Conservation (phyloP, 1,139 yeast genomes). For the Pichia sp. region DNA sequence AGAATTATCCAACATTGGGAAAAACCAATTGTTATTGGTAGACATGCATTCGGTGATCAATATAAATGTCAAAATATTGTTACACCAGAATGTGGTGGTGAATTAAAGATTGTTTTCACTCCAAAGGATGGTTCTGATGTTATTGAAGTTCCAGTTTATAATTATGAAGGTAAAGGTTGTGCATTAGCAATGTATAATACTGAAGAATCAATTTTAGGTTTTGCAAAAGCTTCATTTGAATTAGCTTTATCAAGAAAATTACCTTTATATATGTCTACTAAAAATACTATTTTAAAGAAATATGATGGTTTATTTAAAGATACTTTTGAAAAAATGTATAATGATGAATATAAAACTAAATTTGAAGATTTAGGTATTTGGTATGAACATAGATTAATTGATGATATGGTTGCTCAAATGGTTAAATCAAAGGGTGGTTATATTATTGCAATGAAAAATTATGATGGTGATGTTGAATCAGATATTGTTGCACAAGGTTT, state of each 20-base stretch:
- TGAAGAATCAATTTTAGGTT: conserved; percentile 69
- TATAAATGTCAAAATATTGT: conserved; percentile 75
- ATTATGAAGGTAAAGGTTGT: conserved; percentile 62
- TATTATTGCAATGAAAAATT: conserved; percentile 77
- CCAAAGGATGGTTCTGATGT: conserved; percentile 56
- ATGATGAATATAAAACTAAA: conserved; percentile 45
- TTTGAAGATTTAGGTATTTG: conserved; percentile 65
- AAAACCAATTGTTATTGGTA: conserved; percentile 75
- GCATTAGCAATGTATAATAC: conserved; percentile 82
- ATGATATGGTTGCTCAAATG: conserved; percentile 90
- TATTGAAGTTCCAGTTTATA: conserved; percentile 44
- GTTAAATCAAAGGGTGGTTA: conserved; percentile 78
- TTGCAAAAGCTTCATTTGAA: conserved; percentile 74
- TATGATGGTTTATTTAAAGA: conserved; percentile 82
- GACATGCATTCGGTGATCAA: conserved; percentile 85
- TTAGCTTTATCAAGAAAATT: conserved; percentile 61
- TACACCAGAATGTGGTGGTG: conserved; percentile 68
- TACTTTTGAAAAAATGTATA: conserved; percentile 64
- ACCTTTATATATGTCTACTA: conserved; percentile 67
- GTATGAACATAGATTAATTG: conserved; percentile 79
- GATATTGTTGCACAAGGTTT: conserved; percentile 86
- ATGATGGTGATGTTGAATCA: conserved; percentile 82
- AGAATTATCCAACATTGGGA: conserved; percentile 75
- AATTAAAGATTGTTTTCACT: conserved; percentile 57
- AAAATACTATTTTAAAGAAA: conserved; percentile 74